Evolutionary conservation across 495 filamentous ascomycete species (phyloP).

Genomic region (Aspergillus funiculosus): DNA sequence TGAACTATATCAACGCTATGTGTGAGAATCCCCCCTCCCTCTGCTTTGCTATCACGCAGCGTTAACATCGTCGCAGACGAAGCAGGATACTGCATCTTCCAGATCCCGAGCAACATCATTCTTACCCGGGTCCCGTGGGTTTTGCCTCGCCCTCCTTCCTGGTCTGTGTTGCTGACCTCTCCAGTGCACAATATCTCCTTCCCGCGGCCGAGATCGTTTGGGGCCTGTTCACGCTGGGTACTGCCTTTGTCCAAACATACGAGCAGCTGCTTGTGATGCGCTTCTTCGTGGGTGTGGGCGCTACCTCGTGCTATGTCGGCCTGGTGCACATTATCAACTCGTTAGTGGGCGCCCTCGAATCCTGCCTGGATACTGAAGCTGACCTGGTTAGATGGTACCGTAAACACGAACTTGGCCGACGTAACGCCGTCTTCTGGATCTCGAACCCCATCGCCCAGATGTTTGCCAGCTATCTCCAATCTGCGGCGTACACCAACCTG

Average conservation of each 20-base stretch:
- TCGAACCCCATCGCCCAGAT: not conserved
- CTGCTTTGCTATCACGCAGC: no score
- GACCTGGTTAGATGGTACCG: not conserved
- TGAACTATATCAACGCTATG: not conserved
- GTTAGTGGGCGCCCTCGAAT: not conserved
- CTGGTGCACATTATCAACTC: not conserved
- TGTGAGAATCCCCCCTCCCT: not conserved
- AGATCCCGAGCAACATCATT: not conserved
- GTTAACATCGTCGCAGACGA: not conserved
- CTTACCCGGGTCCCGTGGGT: not conserved
- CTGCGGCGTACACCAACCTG: not conserved
- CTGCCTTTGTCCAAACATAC: not conserved
- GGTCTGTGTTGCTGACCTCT: not conserved
- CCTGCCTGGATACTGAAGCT: not conserved
- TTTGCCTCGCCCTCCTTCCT: not conserved
- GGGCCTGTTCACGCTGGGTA: not conserved
- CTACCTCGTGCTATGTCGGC: not conserved
- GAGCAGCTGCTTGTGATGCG: not conserved
- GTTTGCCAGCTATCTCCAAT: not conserved
- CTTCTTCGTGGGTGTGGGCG: not conserved
- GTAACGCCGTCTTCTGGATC: not conserved
- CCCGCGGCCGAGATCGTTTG: not conserved
- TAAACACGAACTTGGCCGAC: not conserved
- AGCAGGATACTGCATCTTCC: not conserved
- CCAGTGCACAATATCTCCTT: not conserved